Evolutionary conservation across 768 basidiomycete species (phyloP).

Genomic region (Lactarius psammicola): DNA sequence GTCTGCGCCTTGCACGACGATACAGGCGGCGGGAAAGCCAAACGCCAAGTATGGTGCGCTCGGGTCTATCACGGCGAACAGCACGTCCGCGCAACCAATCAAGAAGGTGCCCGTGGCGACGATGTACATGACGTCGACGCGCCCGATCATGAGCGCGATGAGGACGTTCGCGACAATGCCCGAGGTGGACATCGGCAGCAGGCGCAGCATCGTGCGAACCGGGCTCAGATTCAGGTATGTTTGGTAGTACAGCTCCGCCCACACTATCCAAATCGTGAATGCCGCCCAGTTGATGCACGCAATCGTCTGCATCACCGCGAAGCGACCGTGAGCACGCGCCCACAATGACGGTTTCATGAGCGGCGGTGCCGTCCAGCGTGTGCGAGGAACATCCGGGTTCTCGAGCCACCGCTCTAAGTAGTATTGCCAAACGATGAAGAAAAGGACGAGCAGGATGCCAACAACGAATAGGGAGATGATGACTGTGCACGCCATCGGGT

Average conservation of each 20-base stretch:
- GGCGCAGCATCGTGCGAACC: slow-evolving; percentile 58
- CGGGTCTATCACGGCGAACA: slow-evolving; percentile 68
- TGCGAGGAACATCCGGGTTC: slow-evolving; percentile 18
- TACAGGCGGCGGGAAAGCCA: slow-evolving; percentile 64
- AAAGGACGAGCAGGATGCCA: slow-evolving; percentile 51
- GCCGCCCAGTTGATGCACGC: slow-evolving; percentile 63
- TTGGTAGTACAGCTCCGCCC: slow-evolving; percentile 72
- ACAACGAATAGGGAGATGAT: slow-evolving; percentile 68
- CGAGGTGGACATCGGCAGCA: slow-evolving; percentile 71
- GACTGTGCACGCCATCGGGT: slow-evolving; percentile 43
- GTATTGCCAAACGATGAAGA: slow-evolving; percentile 67
- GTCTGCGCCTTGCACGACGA: slow-evolving; percentile 76
- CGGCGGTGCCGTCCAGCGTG: slow-evolving; percentile 50
- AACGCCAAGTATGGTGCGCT: slow-evolving; percentile 66
- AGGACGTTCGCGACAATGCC: slow-evolving; percentile 64
- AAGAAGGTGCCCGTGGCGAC: slow-evolving; percentile 56
- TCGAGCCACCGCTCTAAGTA: slow-evolving; percentile 48
- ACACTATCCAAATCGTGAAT: slow-evolving; percentile 56
- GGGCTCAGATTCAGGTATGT: slow-evolving; percentile 55
- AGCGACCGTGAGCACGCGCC: slow-evolving; percentile 58
- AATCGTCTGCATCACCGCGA: slow-evolving; percentile 58
- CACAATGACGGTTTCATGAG: slow-evolving; percentile 64
- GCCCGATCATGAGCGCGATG: slow-evolving; percentile 58
- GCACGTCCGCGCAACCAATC: slow-evolving; percentile 55
- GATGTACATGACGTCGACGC: slow-evolving; percentile 54